Base-by-base conservation (phyloP, 306 rosid species). In the Mimosa bimucronata region DNA sequence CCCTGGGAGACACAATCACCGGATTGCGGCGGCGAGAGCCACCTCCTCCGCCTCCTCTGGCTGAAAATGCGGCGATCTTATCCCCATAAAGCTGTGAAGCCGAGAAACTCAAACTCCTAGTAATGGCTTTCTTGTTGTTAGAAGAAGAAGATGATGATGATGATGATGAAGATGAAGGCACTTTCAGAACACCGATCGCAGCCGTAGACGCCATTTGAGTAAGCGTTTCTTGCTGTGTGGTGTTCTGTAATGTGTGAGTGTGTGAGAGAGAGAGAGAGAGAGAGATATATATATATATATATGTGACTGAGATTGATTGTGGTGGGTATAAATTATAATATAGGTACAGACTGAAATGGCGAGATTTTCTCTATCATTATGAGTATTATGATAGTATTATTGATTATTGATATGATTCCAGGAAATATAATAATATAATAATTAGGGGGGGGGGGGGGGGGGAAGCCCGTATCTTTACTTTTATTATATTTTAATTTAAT, bases 1-100 rank as follows among this genome's bases (percentile, higher is more conserved):
- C 99, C 64, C 78, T 93, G 0, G 99, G 98, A 48, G 94, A 71
- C 9, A 95, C 94, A 71, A 91, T 87, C 45, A 73, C 21, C 1
- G 92, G 86, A 34, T 64, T 73, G 34, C 75, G 84, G 70, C 57
- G 38, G 58, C n/a, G 2, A 21, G 50, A 65, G 25, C 68, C 75
- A 30, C 31, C 38, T 61, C 66, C 7, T 14, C 68, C 75, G 30
- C 31, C 38, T 61, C 66, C 7, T 14, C 34, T 80, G 9, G 26
- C 78, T 10, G 84, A 48, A 66, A 41, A 57, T 0, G 37, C 23
- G 45, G 58, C 25, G 57, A 90, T 29, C 79, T 88, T 90, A 0
- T 80, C 83, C 0, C 94, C 90, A 1, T 77, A 82, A 15, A 88
- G 55, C 9, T 64, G 82, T 55, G 94, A 90, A 11, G 90, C 76